A percentile compares a stretch with the other conserved stretches of the same genome.
phyloP scores from a whole-genome alignment of 805 yeast species.

The Saccharomycopsis sp. region DNA sequence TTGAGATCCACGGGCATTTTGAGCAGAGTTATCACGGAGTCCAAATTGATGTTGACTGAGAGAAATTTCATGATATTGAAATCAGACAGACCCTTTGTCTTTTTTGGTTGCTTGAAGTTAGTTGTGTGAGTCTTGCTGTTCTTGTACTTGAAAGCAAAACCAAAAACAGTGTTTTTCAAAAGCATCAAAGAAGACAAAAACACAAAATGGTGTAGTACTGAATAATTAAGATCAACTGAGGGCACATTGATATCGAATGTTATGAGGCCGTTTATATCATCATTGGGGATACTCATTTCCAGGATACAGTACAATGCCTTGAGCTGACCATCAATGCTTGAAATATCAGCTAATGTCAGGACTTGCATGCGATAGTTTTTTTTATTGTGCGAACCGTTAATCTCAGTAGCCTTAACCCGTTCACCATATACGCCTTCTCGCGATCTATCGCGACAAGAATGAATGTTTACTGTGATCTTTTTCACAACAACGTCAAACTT shows the following conservation, averaged over 20 bases:
- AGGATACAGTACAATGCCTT: neutral
- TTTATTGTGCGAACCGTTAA: constrained; percentile 22
- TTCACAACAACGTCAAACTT: neutral
- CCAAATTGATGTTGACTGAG: constrained; percentile 24
- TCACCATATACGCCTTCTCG: neutral
- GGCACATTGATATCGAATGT: constrained; percentile 25
- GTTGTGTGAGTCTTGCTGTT: constrained; percentile 23
- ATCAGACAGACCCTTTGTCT: constrained; percentile 20
- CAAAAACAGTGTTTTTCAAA: constrained; percentile 35
- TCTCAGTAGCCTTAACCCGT: constrained; percentile 20
- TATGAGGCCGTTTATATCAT: neutral
- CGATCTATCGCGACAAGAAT: neutral
- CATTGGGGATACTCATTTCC: neutral
- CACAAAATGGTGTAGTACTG: constrained; percentile 40
- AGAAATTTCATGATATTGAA: constrained; percentile 23
- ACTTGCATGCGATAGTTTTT: constrained; percentile 12
- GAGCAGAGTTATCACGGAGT: constrained; percentile 26
- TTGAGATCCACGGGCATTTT: constrained; percentile 43
- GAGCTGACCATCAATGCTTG: neutral
- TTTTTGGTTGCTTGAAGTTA: constrained; percentile 14
- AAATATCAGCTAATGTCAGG: neutral
- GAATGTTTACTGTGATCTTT: neutral
- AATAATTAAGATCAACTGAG: constrained; percentile 30
- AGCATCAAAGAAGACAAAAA: constrained; percentile 39
- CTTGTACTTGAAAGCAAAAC: constrained; percentile 18